phyloP scores from a whole-genome alignment of 257 asterid species.

The Capsicum rhomboideum region DNA sequence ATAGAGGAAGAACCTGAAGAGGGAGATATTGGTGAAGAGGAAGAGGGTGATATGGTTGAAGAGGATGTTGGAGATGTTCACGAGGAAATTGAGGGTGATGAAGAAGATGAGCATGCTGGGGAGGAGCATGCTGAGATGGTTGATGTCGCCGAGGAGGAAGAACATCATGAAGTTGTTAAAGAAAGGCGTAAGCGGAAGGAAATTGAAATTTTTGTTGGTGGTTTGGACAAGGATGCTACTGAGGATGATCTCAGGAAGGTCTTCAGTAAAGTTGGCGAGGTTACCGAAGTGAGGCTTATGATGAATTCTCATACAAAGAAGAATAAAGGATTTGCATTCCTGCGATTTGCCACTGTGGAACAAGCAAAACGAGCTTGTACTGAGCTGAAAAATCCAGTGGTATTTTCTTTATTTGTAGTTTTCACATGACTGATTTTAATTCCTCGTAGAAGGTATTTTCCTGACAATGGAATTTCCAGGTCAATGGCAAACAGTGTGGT shows the following conservation, averaged over 20 bases:
- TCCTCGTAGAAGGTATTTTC: constrained; percentile 19
- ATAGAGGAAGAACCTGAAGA: constrained; percentile 53
- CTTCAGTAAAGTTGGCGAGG: constrained; percentile 81
- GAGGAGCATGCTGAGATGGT: constrained; percentile 51
- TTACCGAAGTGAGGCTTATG: constrained; percentile 92
- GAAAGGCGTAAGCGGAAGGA: constrained; percentile 97
- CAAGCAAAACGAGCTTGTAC: constrained; percentile 92
- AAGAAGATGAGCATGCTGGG: constrained; percentile 39
- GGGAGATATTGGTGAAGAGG: constrained; percentile 51
- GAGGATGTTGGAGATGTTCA: constrained; percentile 57
- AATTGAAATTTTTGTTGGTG: constrained; percentile 94
- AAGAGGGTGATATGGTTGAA: constrained; percentile 54
- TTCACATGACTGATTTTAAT: constrained; percentile 14
- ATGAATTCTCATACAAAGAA: constrained; percentile 94
- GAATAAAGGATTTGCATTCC: constrained; percentile 96
- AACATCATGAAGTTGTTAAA: constrained; percentile 69
- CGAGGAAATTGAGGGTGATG: constrained; percentile 69
- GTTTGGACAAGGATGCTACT: constrained; percentile 96
- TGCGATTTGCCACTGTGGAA: constrained; percentile 86
- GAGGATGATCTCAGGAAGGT: constrained; percentile 87
- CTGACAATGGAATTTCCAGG: constrained; percentile 64
- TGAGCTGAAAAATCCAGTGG: constrained; percentile 84
- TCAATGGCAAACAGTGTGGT: constrained; percentile 96
- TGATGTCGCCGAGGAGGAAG: constrained; percentile 81
- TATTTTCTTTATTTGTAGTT: constrained; percentile 34